These are phyloP conservation scores for Cicer bijugum DNA, from an alignment of 306 rosid species.

Conservation along the genomic window DNA sequence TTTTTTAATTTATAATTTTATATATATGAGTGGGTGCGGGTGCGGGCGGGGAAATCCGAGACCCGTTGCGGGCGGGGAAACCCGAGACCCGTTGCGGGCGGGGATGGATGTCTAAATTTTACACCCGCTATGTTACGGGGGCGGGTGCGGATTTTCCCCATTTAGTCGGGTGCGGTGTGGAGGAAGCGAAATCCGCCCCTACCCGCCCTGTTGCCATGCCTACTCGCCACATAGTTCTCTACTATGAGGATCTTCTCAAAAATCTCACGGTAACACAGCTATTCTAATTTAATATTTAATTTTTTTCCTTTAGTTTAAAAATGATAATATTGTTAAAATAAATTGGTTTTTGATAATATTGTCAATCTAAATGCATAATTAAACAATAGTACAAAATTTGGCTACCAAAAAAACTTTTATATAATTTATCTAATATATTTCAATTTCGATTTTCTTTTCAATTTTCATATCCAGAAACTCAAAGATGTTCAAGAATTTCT, in stretches of 20 bases:
- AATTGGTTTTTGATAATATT: neutral
- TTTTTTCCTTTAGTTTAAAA: neutral
- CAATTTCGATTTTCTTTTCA: neutral
- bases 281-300: neutral
- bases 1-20: too few species aligned
- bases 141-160: too few species aligned
- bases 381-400: neutral
- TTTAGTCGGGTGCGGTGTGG: too few species aligned
- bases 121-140: too few species aligned
- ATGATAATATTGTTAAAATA: neutral
- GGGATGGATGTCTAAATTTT: too few species aligned
- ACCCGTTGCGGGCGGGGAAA: too few species aligned
- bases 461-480: constrained; percentile 50
- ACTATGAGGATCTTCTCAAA: constrained; percentile 63
- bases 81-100: too few species aligned
- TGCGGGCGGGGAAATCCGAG: too few species aligned
- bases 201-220: too few species aligned
- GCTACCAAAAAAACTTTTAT: neutral
- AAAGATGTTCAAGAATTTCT: constrained; percentile 65
- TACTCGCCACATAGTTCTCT: constrained; percentile 63
- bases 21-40: too few species aligned
- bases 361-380: neutral
- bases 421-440: too few species aligned
- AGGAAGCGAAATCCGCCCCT: too few species aligned
- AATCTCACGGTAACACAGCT: constrained; percentile 55